phyloP scores from a whole-genome alignment of 345 rosid genomes.

The Crucihimalaya himalaica region DNA sequence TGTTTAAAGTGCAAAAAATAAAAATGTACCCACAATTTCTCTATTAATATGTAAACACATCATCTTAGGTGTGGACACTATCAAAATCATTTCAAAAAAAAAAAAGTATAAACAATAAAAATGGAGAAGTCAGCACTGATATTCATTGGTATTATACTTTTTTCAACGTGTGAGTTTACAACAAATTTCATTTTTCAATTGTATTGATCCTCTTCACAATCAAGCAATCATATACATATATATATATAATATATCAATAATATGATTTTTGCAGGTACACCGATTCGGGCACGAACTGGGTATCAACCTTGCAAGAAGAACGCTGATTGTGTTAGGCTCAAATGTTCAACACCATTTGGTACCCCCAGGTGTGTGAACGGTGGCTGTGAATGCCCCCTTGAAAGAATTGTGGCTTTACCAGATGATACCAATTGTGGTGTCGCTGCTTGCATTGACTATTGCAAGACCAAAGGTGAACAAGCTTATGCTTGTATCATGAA shows the following conservation, averaged over 20 bases:
- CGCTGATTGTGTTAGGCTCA: conserved; percentile 12
- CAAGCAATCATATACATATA: too few relatives aligned
- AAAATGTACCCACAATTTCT: background rate
- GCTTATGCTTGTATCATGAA: background rate
- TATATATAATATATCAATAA: background rate
- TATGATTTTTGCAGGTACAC: background rate
- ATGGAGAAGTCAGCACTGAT: conserved; percentile 18
- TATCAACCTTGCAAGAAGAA: background rate
- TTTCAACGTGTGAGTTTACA: conserved; percentile 22
- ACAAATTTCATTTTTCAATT: background rate
- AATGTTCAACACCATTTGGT: conserved; percentile 12
- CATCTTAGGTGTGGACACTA: background rate
- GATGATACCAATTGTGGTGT: conserved; percentile 10
- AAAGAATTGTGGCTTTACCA: background rate
- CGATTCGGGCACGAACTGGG: conserved; percentile 11
- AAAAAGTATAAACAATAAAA: background rate
- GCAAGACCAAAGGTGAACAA: conserved; percentile 12
- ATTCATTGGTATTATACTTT: conserved; percentile 16
- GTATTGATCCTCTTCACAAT: background rate
- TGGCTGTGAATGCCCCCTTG: conserved; percentile 11
- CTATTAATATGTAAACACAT: background rate
- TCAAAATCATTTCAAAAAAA: background rate
- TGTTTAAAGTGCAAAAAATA: background rate
- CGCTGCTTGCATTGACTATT: conserved; percentile 5
- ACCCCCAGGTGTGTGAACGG: background rate